Percentiles rank a stretch among this genome's conserved stretches.
Evolutionary conservation across 345 rosid genomes (phyloP).

Genomic region (Chamaenerion angustifolium): DNA sequence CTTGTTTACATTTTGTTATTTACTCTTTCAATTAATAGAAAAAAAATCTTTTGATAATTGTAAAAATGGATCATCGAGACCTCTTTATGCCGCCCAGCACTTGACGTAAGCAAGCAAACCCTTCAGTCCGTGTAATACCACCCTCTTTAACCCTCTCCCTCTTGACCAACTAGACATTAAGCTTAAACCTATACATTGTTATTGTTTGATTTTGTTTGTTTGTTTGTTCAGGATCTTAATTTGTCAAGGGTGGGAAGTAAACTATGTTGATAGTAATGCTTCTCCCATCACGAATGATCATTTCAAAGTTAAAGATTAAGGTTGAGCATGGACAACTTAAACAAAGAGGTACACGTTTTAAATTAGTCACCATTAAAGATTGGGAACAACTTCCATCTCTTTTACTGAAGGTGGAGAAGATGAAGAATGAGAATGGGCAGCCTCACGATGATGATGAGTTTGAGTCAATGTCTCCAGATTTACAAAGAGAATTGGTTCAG

Average conservation of each 20-base stretch:
- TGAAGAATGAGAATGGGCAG: conserved; percentile 83
- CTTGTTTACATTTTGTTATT: too few species aligned
- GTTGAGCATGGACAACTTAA: conserved; percentile 85
- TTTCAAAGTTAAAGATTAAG: conserved; percentile 56
- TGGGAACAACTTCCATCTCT: neutral
- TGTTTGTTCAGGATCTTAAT: conserved; percentile 37
- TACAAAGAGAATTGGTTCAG: conserved; percentile 52
- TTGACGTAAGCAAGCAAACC: too few species aligned
- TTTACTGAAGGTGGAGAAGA: conserved; percentile 59
- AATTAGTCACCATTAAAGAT: too few species aligned
- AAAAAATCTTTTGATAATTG: too few species aligned
- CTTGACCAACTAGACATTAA: too few species aligned
- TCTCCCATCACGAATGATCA: conserved; percentile 38
- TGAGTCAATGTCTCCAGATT: conserved; percentile 43
- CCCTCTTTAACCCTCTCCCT: too few species aligned
- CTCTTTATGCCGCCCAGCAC: too few species aligned
- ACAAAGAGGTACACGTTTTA: conserved; percentile 48
- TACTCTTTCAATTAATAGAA: too few species aligned
- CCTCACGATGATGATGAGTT: conserved; percentile 24
- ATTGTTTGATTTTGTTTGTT: conserved; percentile 3
- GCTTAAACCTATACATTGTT: too few species aligned
- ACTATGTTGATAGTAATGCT: too few species aligned
- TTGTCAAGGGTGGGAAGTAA: conserved; percentile 26
- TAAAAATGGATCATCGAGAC: too few species aligned
- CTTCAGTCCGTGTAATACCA: too few species aligned